Percentiles rank a stretch among this genome's conserved stretches.
Evolutionary conservation across 2,329 filamentous ascomycete species (phyloP).

Genomic region (Hypoxylon sp.): DNA sequence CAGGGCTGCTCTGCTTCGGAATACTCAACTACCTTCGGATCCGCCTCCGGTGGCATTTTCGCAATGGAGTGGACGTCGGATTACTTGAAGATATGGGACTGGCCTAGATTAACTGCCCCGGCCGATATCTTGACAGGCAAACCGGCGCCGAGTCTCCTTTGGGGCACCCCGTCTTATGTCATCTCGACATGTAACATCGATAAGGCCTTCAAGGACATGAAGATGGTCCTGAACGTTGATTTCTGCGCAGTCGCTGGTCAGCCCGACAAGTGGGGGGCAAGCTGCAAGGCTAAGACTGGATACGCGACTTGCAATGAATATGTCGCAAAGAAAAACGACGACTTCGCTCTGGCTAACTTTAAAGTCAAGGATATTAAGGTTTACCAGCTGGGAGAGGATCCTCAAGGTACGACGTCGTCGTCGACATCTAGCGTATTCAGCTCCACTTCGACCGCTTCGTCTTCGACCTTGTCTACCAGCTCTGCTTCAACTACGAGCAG

Average conservation of each 20-base stretch:
- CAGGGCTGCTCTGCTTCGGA: conserved; percentile 62
- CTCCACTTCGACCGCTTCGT: conserved; percentile 21
- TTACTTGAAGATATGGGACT: conserved; percentile 77
- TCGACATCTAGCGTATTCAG: conserved; percentile 14
- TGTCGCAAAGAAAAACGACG: conserved; percentile 41
- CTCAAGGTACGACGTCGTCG: conserved; percentile 24
- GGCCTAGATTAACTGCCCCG: conserved; percentile 67
- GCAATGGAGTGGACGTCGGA: conserved; percentile 73
- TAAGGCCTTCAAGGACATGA: conserved; percentile 51
- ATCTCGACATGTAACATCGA: conserved; percentile 51
- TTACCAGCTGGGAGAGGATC: conserved; percentile 24
- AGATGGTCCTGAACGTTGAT: conserved; percentile 51
- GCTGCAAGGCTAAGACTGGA: conserved; percentile 45
- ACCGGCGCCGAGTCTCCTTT: conserved; percentile 47
- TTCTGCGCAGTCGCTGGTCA: conserved; percentile 45
- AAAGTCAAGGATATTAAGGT: conserved; percentile 46
- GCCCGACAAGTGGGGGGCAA: conserved; percentile 43
- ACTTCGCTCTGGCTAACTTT: conserved; percentile 44
- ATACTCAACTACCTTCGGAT: conserved; percentile 58
- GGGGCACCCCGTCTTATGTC: conserved; percentile 50
- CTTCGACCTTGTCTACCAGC: background rate
- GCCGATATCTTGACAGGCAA: conserved; percentile 67
- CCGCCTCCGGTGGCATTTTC: conserved; percentile 59
- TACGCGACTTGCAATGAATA: conserved; percentile 42
- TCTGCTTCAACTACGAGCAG: conserved; percentile 16